phyloP scores from a whole-genome alignment of 2,329 filamentous ascomycete genomes.

The Neospermospora avenae region DNA sequence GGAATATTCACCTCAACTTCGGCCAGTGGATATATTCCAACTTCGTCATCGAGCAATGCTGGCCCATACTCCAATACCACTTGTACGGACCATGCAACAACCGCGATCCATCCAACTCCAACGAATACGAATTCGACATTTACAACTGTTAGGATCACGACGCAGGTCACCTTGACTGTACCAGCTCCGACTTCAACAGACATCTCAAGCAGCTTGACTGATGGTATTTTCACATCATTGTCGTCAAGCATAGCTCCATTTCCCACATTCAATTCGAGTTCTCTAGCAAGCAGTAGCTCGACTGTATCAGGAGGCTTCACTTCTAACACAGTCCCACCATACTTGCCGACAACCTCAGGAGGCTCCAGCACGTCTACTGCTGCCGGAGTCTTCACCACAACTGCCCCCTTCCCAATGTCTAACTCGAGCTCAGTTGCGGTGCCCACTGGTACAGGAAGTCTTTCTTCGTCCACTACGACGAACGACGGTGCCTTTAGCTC shows the following conservation, averaged over 20 bases:
- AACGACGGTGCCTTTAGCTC: not conserved
- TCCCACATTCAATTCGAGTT: not conserved
- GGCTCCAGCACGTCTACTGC: constrained; percentile 2
- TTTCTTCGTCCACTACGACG: not conserved
- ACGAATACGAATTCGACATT: constrained; percentile 5
- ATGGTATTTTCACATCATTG: not conserved
- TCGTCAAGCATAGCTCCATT: not conserved
- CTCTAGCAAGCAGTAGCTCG: not conserved
- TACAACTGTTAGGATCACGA: not conserved
- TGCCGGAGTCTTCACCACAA: constrained; percentile 5
- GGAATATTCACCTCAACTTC: not conserved
- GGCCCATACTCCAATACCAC: constrained; percentile 3
- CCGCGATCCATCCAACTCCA: not conserved
- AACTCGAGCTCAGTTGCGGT: constrained; percentile 8
- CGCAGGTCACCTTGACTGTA: not conserved
- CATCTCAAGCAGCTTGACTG: not conserved
- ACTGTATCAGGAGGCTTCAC: not conserved
- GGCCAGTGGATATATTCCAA: not conserved
- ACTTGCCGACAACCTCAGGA: constrained; percentile 3
- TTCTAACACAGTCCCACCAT: not conserved
- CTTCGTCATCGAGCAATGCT: constrained; percentile 3
- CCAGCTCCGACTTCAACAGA: not conserved
- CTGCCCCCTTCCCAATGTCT: constrained; percentile 10
- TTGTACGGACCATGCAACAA: not conserved
- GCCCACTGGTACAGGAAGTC: constrained; percentile 10